phyloP scores from a whole-genome alignment of 1,139 yeast genomes.

The Debaryomyces nepalensis region DNA sequence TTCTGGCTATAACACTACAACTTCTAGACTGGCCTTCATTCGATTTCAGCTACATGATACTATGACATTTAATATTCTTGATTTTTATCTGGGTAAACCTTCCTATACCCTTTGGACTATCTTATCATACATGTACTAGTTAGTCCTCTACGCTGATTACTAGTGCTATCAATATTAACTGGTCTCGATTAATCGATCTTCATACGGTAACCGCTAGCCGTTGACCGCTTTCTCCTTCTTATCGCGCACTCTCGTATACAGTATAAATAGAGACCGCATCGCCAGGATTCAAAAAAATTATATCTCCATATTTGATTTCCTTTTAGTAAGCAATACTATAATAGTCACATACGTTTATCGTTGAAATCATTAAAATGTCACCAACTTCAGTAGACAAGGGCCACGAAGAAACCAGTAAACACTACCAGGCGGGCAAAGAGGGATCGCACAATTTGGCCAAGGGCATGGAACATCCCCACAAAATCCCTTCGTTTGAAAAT shows the following conservation, averaged over 20 bases:
- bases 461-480: slow-evolving; percentile 53
- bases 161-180: too few relatives aligned
- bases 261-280: slow-evolving; percentile 9
- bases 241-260: neutral
- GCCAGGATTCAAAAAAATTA: neutral
- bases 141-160: too few relatives aligned
- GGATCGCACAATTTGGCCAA: slow-evolving; percentile 55
- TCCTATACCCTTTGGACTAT: too few relatives aligned
- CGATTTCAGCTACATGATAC: too few relatives aligned
- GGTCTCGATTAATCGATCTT: too few relatives aligned
- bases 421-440: slow-evolving; percentile 34
- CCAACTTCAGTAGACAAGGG: slow-evolving; percentile 7
- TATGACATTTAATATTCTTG: too few relatives aligned
- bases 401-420: neutral
- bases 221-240: slow-evolving; percentile 6
- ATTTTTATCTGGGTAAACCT: too few relatives aligned
- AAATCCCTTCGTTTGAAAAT: slow-evolving; percentile 55
- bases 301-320: neutral
- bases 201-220: too few relatives aligned
- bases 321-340: neutral
- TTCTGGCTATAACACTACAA: too few relatives aligned
- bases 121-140: too few relatives aligned
- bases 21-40: too few relatives aligned
- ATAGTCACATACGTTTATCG: neutral
- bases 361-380: slow-evolving; percentile 9